Base-by-base conservation (phyloP, 108 stramenopile genomes). In the Chaetoceros muelleri region DNA sequence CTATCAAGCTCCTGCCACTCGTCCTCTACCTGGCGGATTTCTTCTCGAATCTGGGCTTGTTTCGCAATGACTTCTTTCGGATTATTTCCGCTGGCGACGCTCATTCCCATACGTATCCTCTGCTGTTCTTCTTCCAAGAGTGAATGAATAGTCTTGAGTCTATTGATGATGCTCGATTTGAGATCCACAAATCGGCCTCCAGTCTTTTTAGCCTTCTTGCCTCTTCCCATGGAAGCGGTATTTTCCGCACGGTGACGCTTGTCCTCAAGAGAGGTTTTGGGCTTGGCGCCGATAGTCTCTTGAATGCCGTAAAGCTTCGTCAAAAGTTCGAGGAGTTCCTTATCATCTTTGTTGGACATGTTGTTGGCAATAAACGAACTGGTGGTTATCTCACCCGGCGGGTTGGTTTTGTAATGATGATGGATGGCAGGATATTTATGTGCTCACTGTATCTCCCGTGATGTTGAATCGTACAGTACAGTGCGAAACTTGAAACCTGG, bases 231-330 rank as follows among this genome's bases (percentile, higher is more conserved):
- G 21, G 56, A 64, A 53, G 76, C 62, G 30, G 69, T 56, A 48
- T 77, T 76, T 27, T 62, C 65, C n/a, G 89, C 89, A 24, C 80
- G 82, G 45, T 60, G 62, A 34, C 58, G 56, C 61, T 91, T 91
- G 28, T 87, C 89, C 27, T 76, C 79, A 28, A 74, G 69, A 55
- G 75, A 55, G 3, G 85, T 68, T 52, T 85, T 82, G 28, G 85
- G 85, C 56, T 84, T 84, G 58, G 89, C 89, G 7, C 89, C 89
- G 46, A 91, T 82, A 48, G 82, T 74, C 57, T 91, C 89, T 65
- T 91, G 89, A 30, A 91, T 87, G 5, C 71, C 56, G 64, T 90
- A 90, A 47, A 90, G 74, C 69, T 86, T 90, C 10, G 89, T 82
- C 24, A 90, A 67, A 28, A 90, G 82, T 51, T 73, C 76, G 18